Evolutionary conservation across 148 eudicot genomes (phyloP).

Genomic region (Rhododendron griersonianum): DNA sequence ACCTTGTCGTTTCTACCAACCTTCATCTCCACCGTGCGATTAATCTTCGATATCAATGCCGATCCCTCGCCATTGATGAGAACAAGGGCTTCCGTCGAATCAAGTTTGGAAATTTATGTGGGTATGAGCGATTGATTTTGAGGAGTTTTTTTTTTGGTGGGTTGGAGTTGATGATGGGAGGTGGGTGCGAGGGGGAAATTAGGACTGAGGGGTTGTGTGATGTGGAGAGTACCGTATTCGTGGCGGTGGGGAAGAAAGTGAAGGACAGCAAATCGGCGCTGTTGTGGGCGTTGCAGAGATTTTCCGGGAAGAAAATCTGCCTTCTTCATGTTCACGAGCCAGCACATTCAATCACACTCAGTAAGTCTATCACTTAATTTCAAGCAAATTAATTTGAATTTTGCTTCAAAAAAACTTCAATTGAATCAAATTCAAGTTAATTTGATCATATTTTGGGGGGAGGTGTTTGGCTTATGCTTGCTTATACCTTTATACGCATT

Average conservation of each 20-base stretch:
- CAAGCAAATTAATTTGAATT: not conserved
- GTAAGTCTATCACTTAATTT: constrained; percentile 31
- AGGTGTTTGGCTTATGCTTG: not conserved
- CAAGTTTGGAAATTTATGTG: not conserved
- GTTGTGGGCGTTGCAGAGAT: constrained; percentile 54
- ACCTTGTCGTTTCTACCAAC: not conserved
- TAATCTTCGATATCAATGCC: not conserved
- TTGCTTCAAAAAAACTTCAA: not conserved
- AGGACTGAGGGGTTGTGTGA: constrained; percentile 21
- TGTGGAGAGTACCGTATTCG: constrained; percentile 59
- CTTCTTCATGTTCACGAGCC: constrained; percentile 78
- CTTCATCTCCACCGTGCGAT: not conserved
- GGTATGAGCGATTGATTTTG: not conserved
- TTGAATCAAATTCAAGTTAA: not conserved
- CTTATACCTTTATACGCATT: not conserved
- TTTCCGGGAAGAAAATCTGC: constrained; percentile 51
- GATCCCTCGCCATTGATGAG: not conserved
- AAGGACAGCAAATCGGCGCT: constrained; percentile 59
- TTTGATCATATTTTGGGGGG: not conserved
- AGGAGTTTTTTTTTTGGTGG: constrained; percentile 11
- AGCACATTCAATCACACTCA: constrained; percentile 29
- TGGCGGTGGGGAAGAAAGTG: constrained; percentile 72
- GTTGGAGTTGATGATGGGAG: constrained; percentile 27
- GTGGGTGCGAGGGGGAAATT: constrained; percentile 36
- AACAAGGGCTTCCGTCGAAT: constrained; percentile 2